phyloP scores from a whole-genome alignment of 1,284 basidiomycete genomes.

The Xerocomus alliaceus region DNA sequence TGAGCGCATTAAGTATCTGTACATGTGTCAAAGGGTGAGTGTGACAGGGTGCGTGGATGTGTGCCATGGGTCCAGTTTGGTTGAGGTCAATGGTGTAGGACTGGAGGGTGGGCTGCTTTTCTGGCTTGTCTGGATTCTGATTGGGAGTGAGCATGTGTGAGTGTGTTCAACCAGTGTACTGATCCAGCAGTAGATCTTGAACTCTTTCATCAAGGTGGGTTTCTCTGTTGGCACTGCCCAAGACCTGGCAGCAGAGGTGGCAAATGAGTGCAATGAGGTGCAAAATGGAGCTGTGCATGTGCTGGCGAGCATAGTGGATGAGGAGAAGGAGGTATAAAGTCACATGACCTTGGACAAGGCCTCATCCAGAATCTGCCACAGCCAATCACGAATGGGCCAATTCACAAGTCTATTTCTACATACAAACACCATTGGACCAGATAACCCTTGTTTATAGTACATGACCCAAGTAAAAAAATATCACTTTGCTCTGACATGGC shows the following conservation, averaged over 20 bases:
- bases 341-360: constrained; percentile 29
- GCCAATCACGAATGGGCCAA: constrained; percentile 27
- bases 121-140: constrained; percentile 94
- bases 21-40: not conserved
- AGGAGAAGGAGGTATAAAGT: not conserved
- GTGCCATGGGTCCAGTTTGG: constrained; percentile 94
- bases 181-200: constrained; percentile 98
- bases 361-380: constrained; percentile 20
- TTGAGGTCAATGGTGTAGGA: constrained; percentile 93
- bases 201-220: constrained; percentile 74
- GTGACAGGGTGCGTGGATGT: constrained; percentile 27
- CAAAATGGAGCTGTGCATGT: too few species aligned
- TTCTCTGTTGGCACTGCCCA: constrained; percentile 54
- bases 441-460: too few species aligned
- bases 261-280: constrained; percentile 43
- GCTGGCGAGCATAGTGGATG: constrained; percentile 3
- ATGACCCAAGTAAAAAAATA: too few species aligned
- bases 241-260: constrained; percentile 46
- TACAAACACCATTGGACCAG: too few species aligned
- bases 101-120: constrained; percentile 91
- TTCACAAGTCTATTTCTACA: too few species aligned
- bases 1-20: constrained; percentile 87
- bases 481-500: too few species aligned
- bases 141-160: not conserved
- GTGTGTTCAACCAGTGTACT: constrained; percentile 28